These are phyloP conservation scores for Penicillium macrosclerotiorum DNA, from an alignment of 495 filamentous ascomycete species.

Conservation along the genomic window DNA sequence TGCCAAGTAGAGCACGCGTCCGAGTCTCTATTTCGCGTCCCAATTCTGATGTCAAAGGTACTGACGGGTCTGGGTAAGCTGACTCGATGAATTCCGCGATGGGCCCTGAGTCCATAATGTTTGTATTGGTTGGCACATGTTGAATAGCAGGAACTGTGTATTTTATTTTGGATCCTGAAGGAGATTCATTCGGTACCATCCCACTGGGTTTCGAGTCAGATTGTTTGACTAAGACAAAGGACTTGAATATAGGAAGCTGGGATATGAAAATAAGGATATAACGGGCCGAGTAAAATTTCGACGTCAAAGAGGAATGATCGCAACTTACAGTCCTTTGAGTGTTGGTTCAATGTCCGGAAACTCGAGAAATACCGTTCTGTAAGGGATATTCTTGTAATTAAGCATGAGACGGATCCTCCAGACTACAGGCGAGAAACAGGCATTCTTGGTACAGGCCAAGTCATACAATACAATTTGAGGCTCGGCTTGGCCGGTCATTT, in stretches of 20 bases:
- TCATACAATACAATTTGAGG: slow-evolving; percentile 42
- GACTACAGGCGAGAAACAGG: slow-evolving; percentile 40
- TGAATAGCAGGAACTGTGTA: slow-evolving; percentile 44
- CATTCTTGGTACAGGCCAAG: slow-evolving; percentile 36
- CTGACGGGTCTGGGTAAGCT: slow-evolving; percentile 33
- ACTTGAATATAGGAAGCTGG: too few species aligned
- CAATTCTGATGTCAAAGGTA: slow-evolving; percentile 33
- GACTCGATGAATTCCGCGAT: slow-evolving; percentile 42
- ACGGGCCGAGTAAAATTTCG: not conserved
- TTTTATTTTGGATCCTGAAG: slow-evolving; percentile 22
- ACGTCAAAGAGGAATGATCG: not conserved
- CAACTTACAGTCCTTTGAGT: slow-evolving; percentile 36
- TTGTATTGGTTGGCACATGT: slow-evolving; percentile 38
- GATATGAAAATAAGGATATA: too few species aligned
- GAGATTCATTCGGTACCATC: slow-evolving; percentile 1
- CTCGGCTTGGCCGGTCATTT: slow-evolving; percentile 29
- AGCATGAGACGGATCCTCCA: slow-evolving; percentile 46
- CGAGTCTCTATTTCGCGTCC: slow-evolving; percentile 33
- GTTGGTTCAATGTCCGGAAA: slow-evolving; percentile 45
- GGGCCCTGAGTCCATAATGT: slow-evolving; percentile 38
- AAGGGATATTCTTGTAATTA: slow-evolving; percentile 41
- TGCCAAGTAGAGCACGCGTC: slow-evolving; percentile 25
- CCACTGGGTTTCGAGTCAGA: too few species aligned
- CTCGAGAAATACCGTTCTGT: slow-evolving; percentile 39
- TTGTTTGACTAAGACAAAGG: too few species aligned